Evolutionary conservation across 164 flowering plant species (phyloP).

Genomic region (Macadamia integrifolia): DNA sequence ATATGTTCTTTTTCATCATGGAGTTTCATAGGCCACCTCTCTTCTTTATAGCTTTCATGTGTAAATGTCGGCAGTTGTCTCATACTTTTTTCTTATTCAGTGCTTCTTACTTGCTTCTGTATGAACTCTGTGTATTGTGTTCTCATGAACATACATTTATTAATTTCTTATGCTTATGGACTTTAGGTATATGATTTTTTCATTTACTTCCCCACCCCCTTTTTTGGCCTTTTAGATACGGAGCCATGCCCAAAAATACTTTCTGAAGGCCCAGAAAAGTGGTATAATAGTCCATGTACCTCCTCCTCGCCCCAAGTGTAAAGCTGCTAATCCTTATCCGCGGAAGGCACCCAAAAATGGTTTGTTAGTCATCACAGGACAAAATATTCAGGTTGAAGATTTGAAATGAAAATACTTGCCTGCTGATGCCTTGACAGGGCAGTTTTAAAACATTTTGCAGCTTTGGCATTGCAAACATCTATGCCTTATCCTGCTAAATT

Average conservation of each 20-base stretch:
- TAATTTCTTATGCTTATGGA: no score
- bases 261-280: constrained; percentile 90
- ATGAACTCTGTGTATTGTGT: no score
- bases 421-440: constrained; percentile 10
- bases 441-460: constrained; percentile 29
- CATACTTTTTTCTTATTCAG: no score
- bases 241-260: constrained; percentile 98
- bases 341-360: constrained; percentile 85
- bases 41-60: no score
- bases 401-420: neutral
- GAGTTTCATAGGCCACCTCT: no score
- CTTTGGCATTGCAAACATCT: constrained; percentile 49
- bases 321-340: constrained; percentile 90
- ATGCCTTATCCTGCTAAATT: constrained; percentile 45
- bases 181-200: no score
- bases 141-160: no score
- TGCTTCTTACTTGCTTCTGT: no score
- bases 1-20: no score
- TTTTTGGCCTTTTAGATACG: constrained; percentile 53
- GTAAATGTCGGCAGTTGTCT: no score
- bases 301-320: constrained; percentile 95
- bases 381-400: neutral
- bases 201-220: neutral
- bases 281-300: constrained; percentile 90
- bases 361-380: constrained; percentile 19